phyloP scores from a whole-genome alignment of 1,284 basidiomycete species.

The Cutaneotrichosporon cyanovorans region DNA sequence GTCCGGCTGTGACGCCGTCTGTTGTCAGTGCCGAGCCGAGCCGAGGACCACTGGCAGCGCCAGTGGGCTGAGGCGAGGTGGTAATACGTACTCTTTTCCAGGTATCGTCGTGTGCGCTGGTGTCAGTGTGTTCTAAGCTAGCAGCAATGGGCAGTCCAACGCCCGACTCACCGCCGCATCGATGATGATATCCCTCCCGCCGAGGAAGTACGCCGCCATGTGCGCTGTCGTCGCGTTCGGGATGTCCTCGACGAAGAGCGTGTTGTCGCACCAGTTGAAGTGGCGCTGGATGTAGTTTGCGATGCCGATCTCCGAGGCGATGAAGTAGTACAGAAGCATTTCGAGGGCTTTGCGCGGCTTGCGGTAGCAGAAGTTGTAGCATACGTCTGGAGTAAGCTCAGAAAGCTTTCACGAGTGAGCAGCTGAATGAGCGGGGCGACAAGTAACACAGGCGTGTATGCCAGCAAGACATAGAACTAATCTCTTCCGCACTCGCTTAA shows the following conservation, averaged over 20 bases:
- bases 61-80: conserved; percentile 1
- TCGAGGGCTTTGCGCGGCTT: conserved; percentile 60
- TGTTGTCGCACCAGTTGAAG: conserved; percentile 69
- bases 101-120: conserved; percentile 64
- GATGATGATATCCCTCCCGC: conserved; percentile 71
- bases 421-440: neutral
- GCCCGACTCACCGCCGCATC: conserved; percentile 60
- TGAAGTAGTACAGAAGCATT: conserved; percentile 74
- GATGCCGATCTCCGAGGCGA: conserved; percentile 74
- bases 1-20: conserved; percentile 63
- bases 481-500: too few relatives aligned
- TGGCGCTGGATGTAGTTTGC: conserved; percentile 70
- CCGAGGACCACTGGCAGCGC: too few relatives aligned
- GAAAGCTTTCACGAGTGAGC: neutral
- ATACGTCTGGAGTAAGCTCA: conserved; percentile 58
- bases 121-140: neutral
- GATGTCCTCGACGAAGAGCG: conserved; percentile 80
- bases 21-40: conserved; percentile 20
- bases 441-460: neutral
- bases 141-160: too few relatives aligned
- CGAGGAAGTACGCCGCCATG: conserved; percentile 59
- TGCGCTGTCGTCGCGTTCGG: conserved; percentile 57
- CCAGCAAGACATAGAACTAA: too few relatives aligned
- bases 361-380: conserved; percentile 78
- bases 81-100: conserved; percentile 49